A percentile compares a stretch with the other conserved stretches of the same genome.
Conservation (phyloP, 768 basidiomycete genomes). For the Leccinum rimulosum region DNA sequence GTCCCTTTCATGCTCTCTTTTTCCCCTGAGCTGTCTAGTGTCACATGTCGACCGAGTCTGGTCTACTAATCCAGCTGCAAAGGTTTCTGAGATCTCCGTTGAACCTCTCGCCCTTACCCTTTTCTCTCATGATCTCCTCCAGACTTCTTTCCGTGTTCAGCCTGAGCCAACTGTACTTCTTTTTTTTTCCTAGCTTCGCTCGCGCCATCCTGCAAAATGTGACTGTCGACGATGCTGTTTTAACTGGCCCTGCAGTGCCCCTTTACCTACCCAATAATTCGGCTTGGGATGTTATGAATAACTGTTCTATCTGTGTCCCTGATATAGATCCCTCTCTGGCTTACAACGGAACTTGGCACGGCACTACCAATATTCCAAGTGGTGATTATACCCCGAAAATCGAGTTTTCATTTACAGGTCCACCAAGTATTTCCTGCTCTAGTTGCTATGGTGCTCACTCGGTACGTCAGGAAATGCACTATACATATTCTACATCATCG, state of each 20-base stretch:
- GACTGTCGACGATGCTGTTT: slow-evolving; percentile 15
- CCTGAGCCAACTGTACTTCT: not conserved
- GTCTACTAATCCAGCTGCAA: not conserved
- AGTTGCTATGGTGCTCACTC: not conserved
- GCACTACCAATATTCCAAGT: not conserved
- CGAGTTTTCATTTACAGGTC: slow-evolving; percentile 12
- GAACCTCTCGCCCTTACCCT: not conserved
- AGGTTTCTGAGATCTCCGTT: not conserved
- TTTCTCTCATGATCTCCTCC: not conserved
- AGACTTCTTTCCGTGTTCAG: not conserved
- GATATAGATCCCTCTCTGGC: not conserved
- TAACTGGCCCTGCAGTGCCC: slow-evolving; percentile 6
- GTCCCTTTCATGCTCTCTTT: no score
- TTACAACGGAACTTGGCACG: slow-evolving; percentile 21
- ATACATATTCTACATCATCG: slow-evolving; percentile 18
- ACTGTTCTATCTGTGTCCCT: not conserved
- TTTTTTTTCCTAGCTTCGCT: not conserved
- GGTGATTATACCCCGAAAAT: not conserved
- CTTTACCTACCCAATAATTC: slow-evolving; percentile 6
- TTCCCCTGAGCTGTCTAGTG: no score
- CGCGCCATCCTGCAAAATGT: slow-evolving; percentile 12
- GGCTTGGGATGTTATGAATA: slow-evolving; percentile 5
- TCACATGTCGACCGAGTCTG: no score
- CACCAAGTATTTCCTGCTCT: not conserved
- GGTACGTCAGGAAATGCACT: slow-evolving; percentile 5